These are phyloP conservation scores for Leersia perrieri DNA, from an alignment of 176 grass and related monocot species.

Conservation along the genomic window DNA sequence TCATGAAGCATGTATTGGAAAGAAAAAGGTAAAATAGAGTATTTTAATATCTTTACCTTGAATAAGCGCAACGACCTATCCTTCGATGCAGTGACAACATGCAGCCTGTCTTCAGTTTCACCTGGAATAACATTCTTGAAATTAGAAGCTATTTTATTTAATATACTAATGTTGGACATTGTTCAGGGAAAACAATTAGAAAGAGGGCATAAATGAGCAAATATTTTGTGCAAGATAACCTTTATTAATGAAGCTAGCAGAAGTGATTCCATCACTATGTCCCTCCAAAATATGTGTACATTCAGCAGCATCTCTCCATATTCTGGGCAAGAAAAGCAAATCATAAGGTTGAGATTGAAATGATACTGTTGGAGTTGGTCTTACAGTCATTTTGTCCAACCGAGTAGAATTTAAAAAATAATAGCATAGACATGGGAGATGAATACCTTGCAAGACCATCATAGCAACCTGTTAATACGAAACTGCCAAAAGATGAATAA, in stretches of 20 bases:
- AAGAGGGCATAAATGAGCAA: slow-evolving; percentile 9
- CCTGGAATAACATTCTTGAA: slow-evolving; percentile 41
- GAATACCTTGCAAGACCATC: slow-evolving; percentile 80
- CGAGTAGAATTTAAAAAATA: not conserved
- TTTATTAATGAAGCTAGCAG: slow-evolving; percentile 65
- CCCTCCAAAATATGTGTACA: slow-evolving; percentile 83
- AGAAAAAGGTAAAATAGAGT: not conserved
- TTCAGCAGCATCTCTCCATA: slow-evolving; percentile 68
- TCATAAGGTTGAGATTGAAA: not conserved
- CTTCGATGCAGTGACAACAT: slow-evolving; percentile 81
- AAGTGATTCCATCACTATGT: slow-evolving; percentile 67
- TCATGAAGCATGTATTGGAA: not conserved
- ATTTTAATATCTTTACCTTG: slow-evolving; percentile 57
- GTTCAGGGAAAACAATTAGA: slow-evolving; percentile 7
- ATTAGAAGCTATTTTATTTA: slow-evolving; percentile 19
- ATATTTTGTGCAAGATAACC: slow-evolving; percentile 32
- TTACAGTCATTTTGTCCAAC: not conserved
- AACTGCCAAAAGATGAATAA: slow-evolving; percentile 53
- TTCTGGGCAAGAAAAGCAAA: slow-evolving; percentile 43
- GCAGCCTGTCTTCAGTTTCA: slow-evolving; percentile 54
- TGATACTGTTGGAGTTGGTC: not conserved
- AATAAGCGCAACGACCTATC: slow-evolving; percentile 79
- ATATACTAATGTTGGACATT: not conserved
- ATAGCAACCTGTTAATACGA: slow-evolving; percentile 83
- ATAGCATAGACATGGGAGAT: not conserved